Evolutionary conservation across 352 stramenopile genomes (phyloP), one percentile per base, ranked within the genome.

Genomic region (Elongisporangium anandrum): DNA sequence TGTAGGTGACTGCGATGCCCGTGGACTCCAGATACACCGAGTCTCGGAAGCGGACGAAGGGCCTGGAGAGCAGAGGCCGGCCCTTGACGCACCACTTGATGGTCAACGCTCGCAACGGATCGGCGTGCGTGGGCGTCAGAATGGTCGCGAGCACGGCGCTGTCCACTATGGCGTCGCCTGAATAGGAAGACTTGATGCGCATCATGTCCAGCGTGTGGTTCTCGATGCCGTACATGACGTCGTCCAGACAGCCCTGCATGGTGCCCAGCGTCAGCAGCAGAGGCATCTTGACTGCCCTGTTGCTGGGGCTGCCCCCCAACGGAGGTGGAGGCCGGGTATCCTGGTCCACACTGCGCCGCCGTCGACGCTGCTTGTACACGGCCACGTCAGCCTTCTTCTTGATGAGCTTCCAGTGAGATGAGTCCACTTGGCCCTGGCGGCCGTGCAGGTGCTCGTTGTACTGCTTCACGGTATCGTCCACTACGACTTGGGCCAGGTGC

Each of bases 51-150:
- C 74, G 73, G 20, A 87, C 59, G 23, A 87, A 52, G 10, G 54
- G 63, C 23, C 64, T 49, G 1, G 75, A 52, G 20, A 79, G 19
- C 23, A 52, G 22, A 0, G 69, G 66, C 2, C 53, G 63, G 22
- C 66, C 69, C 26, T 73, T 60, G 21, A 90, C 72, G 22, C 68
- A 62, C 81, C 81, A 90, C 53, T 88, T 88, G 56, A 90, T 57
- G 26, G 70, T 72, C 3, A 88, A 52, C 1, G 79, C 75, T n/a
- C 75, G 56, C 23, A 90, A 74, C 4, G 81, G 81, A 16, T 75
- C 61, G 19, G 65, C 64, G 0, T 57, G 60, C 3, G 73, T 81
- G 29, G 81, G 65, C 3, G 41, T 3, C 20, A 63, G 47, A 22
- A 90, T 61, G n/a, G 66, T 60, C 0, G 61, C 58, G 2, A 90